Base-by-base conservation (phyloP, 352 stramenopile species). In the Pilasporangium apinafurcum region DNA sequence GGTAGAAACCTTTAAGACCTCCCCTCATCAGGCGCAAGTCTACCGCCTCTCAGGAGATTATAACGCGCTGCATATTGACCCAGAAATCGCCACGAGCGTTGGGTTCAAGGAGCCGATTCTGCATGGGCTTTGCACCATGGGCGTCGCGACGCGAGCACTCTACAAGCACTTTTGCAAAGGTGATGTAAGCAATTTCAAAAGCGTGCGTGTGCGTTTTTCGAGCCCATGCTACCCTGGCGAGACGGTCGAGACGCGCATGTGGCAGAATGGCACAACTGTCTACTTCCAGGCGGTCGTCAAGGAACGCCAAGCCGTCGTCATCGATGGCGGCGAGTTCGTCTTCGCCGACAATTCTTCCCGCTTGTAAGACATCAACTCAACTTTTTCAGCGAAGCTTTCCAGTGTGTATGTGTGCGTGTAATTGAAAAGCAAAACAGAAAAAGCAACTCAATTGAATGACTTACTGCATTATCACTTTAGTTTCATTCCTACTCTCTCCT, bases 41-140 rank as follows among this genome's bases (percentile, higher is more conserved):
- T 98, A 98, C 72, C 82, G 93, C 39, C 67, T 98, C 34, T 97
- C 81, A 43, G 95, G 93, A 13, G 95, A 98, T 71, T 97, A 96
- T 60, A 98, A 98, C 63, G 67, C 84, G 55, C 83, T 98, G 51
- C 95, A 98, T 64, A 79, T 97, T 44, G 85, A 97, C 56, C 79
- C 81, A 4, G 69, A 79, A 53, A 83, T 92, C 54, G 90, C 71
- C 16, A 61, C 63, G 67, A 80, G 68, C 49, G 68, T 74, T 24
- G 74, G 64, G 39, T 96, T 88, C 54, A 80, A 86, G 37, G 60
- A 76, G 39, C 90, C 92, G 20, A 92, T 98, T 30, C 58, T 98
- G 36, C 93, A 98, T 54, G 95, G 95, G 5, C 66, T 98, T 17
- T 97, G 90, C 61, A 97, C 83, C 28, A 83, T 98, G 63, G 93